These are phyloP conservation scores for Vitis labrusca DNA, from an alignment of 164 flowering plant species.

Conservation along the genomic window DNA sequence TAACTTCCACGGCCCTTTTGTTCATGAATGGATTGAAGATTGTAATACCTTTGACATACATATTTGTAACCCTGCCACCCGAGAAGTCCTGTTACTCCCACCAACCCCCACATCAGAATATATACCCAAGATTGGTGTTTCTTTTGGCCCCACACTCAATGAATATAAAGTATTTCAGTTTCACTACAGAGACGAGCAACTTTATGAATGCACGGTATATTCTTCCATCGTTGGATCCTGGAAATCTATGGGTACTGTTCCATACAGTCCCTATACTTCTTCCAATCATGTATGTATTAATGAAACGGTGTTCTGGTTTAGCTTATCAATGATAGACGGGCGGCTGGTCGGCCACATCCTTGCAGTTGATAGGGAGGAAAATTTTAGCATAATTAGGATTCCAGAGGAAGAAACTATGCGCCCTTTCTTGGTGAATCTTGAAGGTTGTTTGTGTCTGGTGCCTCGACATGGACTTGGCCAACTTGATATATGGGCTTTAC, in stretches of 20 bases:
- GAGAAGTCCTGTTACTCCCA: constrained; percentile 15
- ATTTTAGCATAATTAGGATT: too few species aligned
- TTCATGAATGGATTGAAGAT: too few species aligned
- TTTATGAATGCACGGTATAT: constrained; percentile 1
- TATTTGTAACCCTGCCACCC: constrained; percentile 18
- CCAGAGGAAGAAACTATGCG: too few species aligned
- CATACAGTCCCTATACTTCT: background rate
- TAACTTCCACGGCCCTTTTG: background rate
- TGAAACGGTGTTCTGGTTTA: constrained; percentile 8
- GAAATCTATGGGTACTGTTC: constrained; percentile 2
- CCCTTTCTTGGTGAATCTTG: too few species aligned
- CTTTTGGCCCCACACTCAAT: constrained; percentile 9
- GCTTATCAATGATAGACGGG: background rate
- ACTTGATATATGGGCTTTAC: too few species aligned
- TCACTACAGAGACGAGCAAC: background rate
- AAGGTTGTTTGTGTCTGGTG: too few species aligned
- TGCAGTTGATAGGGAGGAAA: too few species aligned
- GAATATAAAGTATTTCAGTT: constrained; percentile 23
- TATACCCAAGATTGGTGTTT: constrained; percentile 12
- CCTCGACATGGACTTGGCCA: too few species aligned
- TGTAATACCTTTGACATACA: background rate
- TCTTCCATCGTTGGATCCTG: constrained; percentile 10
- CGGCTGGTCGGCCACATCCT: background rate
- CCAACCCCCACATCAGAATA: background rate
- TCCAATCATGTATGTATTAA: constrained; percentile 6